phyloP scores from a whole-genome alignment of 306 rosid species.

The Fagus crenata region DNA sequence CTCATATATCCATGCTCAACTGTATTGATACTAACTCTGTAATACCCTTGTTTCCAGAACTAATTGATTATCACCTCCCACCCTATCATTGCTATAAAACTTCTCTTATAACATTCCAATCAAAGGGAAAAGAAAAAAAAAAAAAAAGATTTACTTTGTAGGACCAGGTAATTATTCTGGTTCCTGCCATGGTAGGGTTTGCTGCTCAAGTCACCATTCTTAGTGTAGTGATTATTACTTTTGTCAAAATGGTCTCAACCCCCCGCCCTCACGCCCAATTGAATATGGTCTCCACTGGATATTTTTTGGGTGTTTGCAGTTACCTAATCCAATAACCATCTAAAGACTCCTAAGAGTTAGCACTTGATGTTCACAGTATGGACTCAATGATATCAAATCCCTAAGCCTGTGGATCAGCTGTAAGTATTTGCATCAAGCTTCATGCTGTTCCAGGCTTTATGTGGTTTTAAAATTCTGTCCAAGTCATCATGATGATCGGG shows the following conservation, averaged over 20 bases:
- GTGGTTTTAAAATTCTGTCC: neutral
- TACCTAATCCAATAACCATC: neutral
- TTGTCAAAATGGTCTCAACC: neutral
- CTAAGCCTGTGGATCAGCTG: neutral
- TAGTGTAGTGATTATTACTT: neutral
- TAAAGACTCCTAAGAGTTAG: neutral
- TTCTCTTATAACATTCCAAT: no score
- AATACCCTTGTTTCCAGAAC: no score
- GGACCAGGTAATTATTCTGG: neutral
- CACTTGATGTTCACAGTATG: neutral
- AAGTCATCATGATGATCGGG: neutral
- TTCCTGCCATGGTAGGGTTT: neutral
- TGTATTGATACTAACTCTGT: no score
- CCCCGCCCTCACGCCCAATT: neutral
- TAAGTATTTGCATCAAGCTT: neutral
- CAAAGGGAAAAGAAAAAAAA: no score
- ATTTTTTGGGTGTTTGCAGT: neutral
- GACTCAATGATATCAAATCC: neutral
- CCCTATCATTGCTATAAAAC: no score
- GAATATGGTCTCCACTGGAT: neutral
- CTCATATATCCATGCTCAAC: no score
- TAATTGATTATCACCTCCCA: no score
- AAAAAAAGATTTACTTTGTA: no score
- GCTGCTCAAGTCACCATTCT: neutral
- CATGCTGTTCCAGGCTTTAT: neutral